phyloP scores from a whole-genome alignment of 2,329 filamentous ascomycete genomes.

The Curvularia sp. region DNA sequence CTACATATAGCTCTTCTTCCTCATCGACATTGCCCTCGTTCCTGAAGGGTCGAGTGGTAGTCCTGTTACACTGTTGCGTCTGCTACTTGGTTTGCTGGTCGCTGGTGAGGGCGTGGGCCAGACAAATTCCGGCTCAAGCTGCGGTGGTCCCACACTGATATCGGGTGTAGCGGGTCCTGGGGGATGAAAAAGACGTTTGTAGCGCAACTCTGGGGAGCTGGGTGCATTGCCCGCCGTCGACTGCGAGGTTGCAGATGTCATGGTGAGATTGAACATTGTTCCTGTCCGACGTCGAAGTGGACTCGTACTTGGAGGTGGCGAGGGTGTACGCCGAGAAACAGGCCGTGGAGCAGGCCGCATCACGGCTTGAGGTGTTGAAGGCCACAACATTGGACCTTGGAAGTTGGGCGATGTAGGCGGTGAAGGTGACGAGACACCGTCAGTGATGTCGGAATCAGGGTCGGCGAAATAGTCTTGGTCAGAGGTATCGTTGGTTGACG shows the following conservation, averaged over 20 bases:
- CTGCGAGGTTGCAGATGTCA: slow-evolving; percentile 28
- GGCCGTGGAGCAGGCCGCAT: slow-evolving; percentile 36
- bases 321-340: slow-evolving; percentile 25
- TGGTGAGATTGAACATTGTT: slow-evolving; percentile 33
- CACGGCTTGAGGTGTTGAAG: slow-evolving; percentile 28
- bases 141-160: slow-evolving; percentile 18
- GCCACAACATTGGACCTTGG: slow-evolving; percentile 33
- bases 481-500: slow-evolving; percentile 42
- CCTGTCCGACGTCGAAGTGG: slow-evolving; percentile 24
- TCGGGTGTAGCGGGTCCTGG: slow-evolving; percentile 27
- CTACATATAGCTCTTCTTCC: slow-evolving; percentile 28
- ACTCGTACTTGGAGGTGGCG: slow-evolving; percentile 13
- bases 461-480: slow-evolving; percentile 44
- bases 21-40: slow-evolving; percentile 41
- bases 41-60: slow-evolving; percentile 40
- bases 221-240: slow-evolving; percentile 20
- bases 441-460: slow-evolving; percentile 43
- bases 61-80: slow-evolving; percentile 28
- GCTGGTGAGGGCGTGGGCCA: slow-evolving; percentile 1
- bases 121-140: slow-evolving; percentile 3
- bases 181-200: slow-evolving; percentile 53
- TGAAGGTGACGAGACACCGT: slow-evolving; percentile 42
- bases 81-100: slow-evolving; percentile 22
- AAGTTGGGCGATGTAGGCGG: slow-evolving; percentile 37
- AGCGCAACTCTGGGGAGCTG: slow-evolving; percentile 51